phyloP scores from a whole-genome alignment of 345 rosid species.

The Populus davidiana region DNA sequence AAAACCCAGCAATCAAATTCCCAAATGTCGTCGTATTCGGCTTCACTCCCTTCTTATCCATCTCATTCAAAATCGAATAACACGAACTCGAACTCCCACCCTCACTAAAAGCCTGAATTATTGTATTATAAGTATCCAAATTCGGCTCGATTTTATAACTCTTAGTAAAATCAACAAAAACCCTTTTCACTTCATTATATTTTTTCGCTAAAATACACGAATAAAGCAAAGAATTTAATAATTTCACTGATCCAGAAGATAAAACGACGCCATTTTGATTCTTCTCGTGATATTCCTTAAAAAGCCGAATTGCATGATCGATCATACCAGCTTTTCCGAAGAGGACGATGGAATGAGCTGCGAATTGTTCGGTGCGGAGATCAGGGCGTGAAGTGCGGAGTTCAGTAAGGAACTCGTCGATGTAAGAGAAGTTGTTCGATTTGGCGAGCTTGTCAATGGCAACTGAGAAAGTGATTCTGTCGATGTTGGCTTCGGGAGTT shows the following conservation, averaged over 20 bases:
- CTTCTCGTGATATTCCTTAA: conserved; percentile 45
- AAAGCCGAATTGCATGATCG: conserved; percentile 50
- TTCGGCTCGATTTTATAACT: conserved; percentile 53
- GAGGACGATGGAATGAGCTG: conserved; percentile 58
- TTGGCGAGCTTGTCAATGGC: conserved; percentile 57
- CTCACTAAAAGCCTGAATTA: conserved; percentile 64
- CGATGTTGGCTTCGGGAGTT: conserved; percentile 53
- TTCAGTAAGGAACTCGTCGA: conserved; percentile 55
- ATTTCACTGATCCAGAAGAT: conserved; percentile 46
- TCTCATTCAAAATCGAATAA: conserved; percentile 66
- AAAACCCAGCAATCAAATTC: conserved; percentile 58
- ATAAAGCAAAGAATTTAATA: conserved; percentile 61
- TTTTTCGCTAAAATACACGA: conserved; percentile 65
- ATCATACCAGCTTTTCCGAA: conserved; percentile 81
- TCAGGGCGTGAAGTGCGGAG: conserved; percentile 58
- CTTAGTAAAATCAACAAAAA: conserved; percentile 58
- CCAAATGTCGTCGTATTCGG: conserved; percentile 56
- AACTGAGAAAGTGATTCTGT: conserved; percentile 62
- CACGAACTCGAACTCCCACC: conserved; percentile 57
- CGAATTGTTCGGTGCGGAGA: conserved; percentile 54
- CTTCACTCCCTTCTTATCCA: conserved; percentile 57
- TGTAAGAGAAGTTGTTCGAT: conserved; percentile 46
- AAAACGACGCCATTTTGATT: conserved; percentile 21
- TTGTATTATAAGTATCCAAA: conserved; percentile 57
- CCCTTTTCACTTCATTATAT: conserved; percentile 50